Evolutionary conservation across 2,329 filamentous ascomycete genomes (phyloP).

Genomic region (Madurella fahalii): DNA sequence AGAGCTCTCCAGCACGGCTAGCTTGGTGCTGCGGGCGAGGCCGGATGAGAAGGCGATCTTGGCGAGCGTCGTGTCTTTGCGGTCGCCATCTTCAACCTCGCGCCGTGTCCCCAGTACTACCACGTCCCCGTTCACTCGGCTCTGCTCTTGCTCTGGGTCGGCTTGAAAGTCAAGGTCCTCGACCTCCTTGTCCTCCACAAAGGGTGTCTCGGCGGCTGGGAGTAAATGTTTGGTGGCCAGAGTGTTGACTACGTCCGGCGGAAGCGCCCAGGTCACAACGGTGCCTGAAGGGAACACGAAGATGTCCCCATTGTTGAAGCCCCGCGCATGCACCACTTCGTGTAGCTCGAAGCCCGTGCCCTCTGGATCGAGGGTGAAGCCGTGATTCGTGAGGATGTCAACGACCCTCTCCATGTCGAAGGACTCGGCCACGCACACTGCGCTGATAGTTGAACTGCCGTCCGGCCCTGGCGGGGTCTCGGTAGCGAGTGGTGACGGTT

Average conservation of each 20-base stretch:
- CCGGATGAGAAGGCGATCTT: slow-evolving; percentile 97
- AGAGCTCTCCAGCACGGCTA: slow-evolving; percentile 83
- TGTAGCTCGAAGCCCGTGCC: slow-evolving; percentile 55
- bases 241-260: slow-evolving; percentile 65
- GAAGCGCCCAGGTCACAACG: slow-evolving; percentile 85
- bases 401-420: slow-evolving; percentile 61
- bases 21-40: slow-evolving; percentile 85
- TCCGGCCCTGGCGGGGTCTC: slow-evolving; percentile 25
- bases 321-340: slow-evolving; percentile 60
- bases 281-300: slow-evolving; percentile 96
- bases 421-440: slow-evolving; percentile 59
- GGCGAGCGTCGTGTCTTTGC: slow-evolving; percentile 64
- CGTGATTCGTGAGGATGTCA: slow-evolving; percentile 54
- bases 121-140: slow-evolving; percentile 78
- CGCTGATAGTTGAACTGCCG: slow-evolving; percentile 48
- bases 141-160: slow-evolving; percentile 68
- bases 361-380: slow-evolving; percentile 60
- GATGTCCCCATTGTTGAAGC: slow-evolving; percentile 70
- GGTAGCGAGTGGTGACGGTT: slow-evolving; percentile 24
- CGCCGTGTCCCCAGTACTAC: slow-evolving; percentile 80
- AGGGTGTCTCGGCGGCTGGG: slow-evolving; percentile 70
- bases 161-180: slow-evolving; percentile 87
- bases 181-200: slow-evolving; percentile 68
- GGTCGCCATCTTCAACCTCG: slow-evolving; percentile 43
- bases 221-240: slow-evolving; percentile 69